Base-by-base conservation (phyloP, 805 yeast species). In the Ogataea paradorogensis region DNA sequence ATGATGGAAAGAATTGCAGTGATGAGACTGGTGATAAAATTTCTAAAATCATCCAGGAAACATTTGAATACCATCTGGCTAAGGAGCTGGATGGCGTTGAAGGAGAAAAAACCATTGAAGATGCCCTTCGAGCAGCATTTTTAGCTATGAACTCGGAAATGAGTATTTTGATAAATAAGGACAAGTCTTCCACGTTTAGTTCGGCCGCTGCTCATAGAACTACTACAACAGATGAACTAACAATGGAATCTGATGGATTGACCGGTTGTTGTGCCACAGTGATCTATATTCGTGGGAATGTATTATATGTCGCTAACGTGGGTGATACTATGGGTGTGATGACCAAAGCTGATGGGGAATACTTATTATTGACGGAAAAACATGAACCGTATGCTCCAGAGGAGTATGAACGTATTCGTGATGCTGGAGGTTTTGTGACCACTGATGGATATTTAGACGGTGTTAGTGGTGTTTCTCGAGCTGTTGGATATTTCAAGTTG, bases 311-410 rank as follows among this genome's bases (percentile, higher is more conserved):
- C 16, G 96, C 96, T 2, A 90, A 90, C 48, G 76, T 87, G 39
- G 99, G 99, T 53, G 97, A 93, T 55, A 80, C 87, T 2, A 83
- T 82, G 73, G 90, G 88, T 1, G 69, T 93, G 35, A 59, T 91
- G 35, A 80, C 95, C 7, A 76, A 83, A 43, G 76, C 78, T 28
- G 88, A 85, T 61, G 96, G 98, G 22, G 91, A 87, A 34, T 83
- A 77, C 58, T 66, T 71, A n/a, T 67, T 78, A 4, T 66, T 93
- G 29, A 84, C 95, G 1, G 78, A 74, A 15, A 78, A 81, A 40
- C 97, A 93, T 61, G 88, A 83, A 47, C 97, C 98, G 7, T 82
- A 93, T 5, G 78, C 74, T 20, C 70, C 84, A 22, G 71, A 69
- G 30, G 95, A 87, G 51, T 84, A 84, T 52, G 95, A 89, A 56